phyloP scores from a whole-genome alignment of 192 early-diverging fungal species.

The Obelidium mucronatum region DNA sequence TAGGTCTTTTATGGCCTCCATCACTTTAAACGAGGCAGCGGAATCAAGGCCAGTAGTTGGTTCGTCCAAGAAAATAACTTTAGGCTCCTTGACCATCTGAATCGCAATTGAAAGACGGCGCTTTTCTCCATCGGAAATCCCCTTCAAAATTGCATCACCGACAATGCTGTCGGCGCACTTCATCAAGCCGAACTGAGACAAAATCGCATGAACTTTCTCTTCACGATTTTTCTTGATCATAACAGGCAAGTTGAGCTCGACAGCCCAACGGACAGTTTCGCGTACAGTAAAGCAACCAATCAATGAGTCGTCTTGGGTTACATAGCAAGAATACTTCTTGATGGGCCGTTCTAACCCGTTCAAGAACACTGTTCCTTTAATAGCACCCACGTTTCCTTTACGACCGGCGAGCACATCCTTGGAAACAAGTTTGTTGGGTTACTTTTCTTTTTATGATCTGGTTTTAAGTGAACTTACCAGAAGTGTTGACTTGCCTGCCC shows the following conservation, averaged over 20 bases:
- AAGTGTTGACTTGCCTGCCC: slow-evolving; percentile 50
- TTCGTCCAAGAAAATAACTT: slow-evolving; percentile 64
- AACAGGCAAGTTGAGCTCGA: slow-evolving; percentile 64
- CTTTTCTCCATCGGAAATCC: slow-evolving; percentile 82
- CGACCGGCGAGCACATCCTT: slow-evolving; percentile 24
- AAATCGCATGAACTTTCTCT: slow-evolving; percentile 62
- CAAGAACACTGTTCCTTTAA: slow-evolving; percentile 82
- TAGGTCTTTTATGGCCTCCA: slow-evolving; percentile 65
- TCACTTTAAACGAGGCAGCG: slow-evolving; percentile 68
- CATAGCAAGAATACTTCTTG: slow-evolving; percentile 60
- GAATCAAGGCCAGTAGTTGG: slow-evolving; percentile 73
- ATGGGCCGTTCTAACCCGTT: slow-evolving; percentile 76
- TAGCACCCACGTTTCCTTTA: slow-evolving; percentile 9
- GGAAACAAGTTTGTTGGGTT: too few species aligned
- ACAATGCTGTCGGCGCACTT: slow-evolving; percentile 63
- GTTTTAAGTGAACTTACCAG: slow-evolving; percentile 6
- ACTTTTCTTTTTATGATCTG: too few species aligned
- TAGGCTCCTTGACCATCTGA: slow-evolving; percentile 70
- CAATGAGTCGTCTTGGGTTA: slow-evolving; percentile 31
- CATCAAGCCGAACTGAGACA: slow-evolving; percentile 64
- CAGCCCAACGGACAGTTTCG: slow-evolving; percentile 73
- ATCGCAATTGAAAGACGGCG: slow-evolving; percentile 81
- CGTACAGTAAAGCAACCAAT: slow-evolving; percentile 60
- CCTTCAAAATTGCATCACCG: slow-evolving; percentile 70
- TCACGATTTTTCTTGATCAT: slow-evolving; percentile 51